phyloP scores from a whole-genome alignment of 345 rosid species.

The Acer yangbiense region DNA sequence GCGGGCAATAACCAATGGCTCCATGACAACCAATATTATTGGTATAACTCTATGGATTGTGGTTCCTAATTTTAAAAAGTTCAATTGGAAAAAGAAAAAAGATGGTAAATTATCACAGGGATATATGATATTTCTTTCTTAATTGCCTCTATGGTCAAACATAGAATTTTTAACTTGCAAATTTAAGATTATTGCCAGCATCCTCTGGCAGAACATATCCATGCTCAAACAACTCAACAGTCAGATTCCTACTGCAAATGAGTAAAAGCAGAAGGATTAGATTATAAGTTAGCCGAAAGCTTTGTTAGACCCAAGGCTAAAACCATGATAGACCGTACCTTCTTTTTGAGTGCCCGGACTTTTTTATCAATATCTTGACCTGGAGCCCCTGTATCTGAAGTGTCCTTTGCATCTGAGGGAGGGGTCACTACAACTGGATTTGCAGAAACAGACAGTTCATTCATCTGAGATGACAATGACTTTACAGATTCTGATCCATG shows the following conservation, averaged over 20 bases:
- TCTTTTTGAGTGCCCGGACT: slow-evolving; percentile 87
- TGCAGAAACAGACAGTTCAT: slow-evolving; percentile 61
- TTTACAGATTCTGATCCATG: slow-evolving; percentile 47
- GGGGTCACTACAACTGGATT: slow-evolving; percentile 33
- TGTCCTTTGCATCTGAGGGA: slow-evolving; percentile 42
- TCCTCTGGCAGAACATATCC: not conserved
- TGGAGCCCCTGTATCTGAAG: slow-evolving; percentile 37
- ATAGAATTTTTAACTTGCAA: not conserved
- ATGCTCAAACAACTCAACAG: not conserved
- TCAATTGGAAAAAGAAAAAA: not conserved
- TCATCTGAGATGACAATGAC: slow-evolving; percentile 66
- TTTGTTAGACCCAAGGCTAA: not conserved
- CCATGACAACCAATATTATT: not conserved
- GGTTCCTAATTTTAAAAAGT: not conserved
- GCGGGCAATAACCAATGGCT: not conserved
- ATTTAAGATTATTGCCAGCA: not conserved
- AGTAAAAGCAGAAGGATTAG: not conserved
- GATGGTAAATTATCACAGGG: not conserved
- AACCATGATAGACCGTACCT: slow-evolving; percentile 49
- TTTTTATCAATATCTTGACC: slow-evolving; percentile 72
- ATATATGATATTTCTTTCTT: not conserved
- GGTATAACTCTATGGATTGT: not conserved
- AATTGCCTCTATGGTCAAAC: not conserved
- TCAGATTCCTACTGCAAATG: not conserved
- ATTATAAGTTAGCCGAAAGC: not conserved